phyloP scores from a whole-genome alignment of 1,139 yeast species.

The Torulaspora globosa region DNA sequence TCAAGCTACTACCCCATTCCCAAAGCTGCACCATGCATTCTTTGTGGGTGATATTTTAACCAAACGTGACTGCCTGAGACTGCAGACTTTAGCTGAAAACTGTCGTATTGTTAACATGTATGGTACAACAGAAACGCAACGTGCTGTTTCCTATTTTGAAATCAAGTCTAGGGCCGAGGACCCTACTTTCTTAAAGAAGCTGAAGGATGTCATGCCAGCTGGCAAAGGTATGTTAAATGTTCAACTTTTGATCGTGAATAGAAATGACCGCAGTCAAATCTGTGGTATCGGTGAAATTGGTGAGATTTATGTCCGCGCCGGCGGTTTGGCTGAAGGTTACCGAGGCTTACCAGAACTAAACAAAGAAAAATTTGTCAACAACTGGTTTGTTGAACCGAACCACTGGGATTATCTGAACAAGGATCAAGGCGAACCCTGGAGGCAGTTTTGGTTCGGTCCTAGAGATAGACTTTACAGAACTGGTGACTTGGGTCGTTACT shows the following conservation, averaged over 20 bases:
- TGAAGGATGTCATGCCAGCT: slow-evolving; percentile 97
- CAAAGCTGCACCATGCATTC: slow-evolving; percentile 88
- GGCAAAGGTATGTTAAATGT: slow-evolving; percentile 97
- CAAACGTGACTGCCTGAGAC: slow-evolving; percentile 89
- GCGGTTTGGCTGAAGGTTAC: slow-evolving; percentile 95
- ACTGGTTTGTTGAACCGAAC: slow-evolving; percentile 73
- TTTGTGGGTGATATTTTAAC: slow-evolving; percentile 97
- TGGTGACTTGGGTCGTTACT: slow-evolving; percentile 93
- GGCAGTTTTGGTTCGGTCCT: slow-evolving; percentile 83
- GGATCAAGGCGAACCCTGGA: slow-evolving; percentile 56
- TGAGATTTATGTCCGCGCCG: slow-evolving; percentile 96
- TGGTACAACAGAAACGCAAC: slow-evolving; percentile 98
- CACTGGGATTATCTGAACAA: slow-evolving; percentile 59
- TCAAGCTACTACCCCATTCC: slow-evolving; percentile 88
- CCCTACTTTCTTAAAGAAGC: slow-evolving; percentile 69
- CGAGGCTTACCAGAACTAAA: slow-evolving; percentile 87
- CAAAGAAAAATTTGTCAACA: slow-evolving; percentile 77
- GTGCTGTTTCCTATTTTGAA: slow-evolving; percentile 92
- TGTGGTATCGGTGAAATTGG: slow-evolving; percentile 99
- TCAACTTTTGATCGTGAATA: slow-evolving; percentile 86
- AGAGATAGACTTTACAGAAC: slow-evolving; percentile 94
- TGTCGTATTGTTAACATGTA: slow-evolving; percentile 95
- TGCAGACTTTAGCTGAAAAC: slow-evolving; percentile 87
- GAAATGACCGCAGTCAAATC: slow-evolving; percentile 78
- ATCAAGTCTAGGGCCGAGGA: slow-evolving; percentile 70